Percentiles rank a stretch among this genome's conserved stretches.
Conservation (phyloP, 169 alveolate species). For the Cryptosporidium ubiquitum region DNA sequence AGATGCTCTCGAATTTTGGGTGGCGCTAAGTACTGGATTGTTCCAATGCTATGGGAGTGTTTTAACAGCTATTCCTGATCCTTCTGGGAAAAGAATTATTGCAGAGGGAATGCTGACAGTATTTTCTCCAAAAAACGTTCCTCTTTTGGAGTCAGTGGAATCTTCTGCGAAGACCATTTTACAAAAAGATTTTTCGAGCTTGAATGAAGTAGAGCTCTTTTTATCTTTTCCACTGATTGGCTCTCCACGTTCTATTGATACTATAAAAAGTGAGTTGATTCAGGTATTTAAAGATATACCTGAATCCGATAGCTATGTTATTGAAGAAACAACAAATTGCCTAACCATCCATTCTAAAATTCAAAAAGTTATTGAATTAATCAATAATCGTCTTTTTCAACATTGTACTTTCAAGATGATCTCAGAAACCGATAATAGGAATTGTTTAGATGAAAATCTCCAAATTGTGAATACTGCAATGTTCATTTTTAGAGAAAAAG, state of each 20-base stretch:
- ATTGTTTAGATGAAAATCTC: neutral
- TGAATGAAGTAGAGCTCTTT: neutral
- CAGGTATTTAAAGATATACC: neutral
- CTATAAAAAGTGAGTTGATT: neutral
- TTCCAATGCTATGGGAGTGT: constrained; percentile 62
- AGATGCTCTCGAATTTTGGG: constrained; percentile 67
- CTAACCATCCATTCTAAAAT: neutral
- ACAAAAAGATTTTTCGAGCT: neutral
- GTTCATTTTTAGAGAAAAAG: constrained; percentile 43
- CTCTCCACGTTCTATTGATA: neutral
- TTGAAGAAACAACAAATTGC: constrained; percentile 4
- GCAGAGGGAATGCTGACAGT: constrained; percentile 49
- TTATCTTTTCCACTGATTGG: constrained; percentile 47
- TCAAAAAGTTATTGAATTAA: constrained; percentile 2
- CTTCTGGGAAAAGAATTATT: constrained; percentile 45
- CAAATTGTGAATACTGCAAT: constrained; percentile 50
- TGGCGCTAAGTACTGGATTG: constrained; percentile 9
- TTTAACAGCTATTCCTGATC: constrained; percentile 61
- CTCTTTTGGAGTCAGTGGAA: constrained; percentile 28
- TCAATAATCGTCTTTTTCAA: constrained; percentile 45
- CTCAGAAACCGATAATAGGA: neutral
- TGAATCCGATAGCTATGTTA: neutral
- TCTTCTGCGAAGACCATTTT: neutral
- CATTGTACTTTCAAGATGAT: constrained; percentile 26
- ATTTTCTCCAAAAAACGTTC: constrained; percentile 53